These are phyloP conservation scores for Hippophae tibetana DNA, from an alignment of 306 rosid genomes.

Conservation along the genomic window DNA sequence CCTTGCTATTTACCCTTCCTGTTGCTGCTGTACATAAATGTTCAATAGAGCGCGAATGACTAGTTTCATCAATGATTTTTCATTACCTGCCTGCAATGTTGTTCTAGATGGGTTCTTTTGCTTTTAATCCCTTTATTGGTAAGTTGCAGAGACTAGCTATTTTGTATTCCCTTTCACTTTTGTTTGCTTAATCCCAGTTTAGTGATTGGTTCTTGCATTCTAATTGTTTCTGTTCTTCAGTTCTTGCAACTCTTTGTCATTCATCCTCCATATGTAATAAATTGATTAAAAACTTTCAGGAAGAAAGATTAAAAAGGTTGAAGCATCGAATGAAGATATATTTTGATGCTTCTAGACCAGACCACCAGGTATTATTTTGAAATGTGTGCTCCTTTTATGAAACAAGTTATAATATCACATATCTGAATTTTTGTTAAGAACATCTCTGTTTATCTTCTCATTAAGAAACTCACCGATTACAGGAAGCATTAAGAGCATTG, in stretches of 20 bases:
- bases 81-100: too few species aligned
- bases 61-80: too few species aligned
- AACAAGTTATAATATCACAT: neutral
- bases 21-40: too few species aligned
- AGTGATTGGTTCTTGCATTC: too few species aligned
- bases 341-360: slow-evolving; percentile 62
- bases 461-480: slow-evolving; percentile 21
- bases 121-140: too few species aligned
- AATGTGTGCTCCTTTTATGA: neutral
- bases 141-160: too few species aligned
- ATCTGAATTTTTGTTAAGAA: neutral
- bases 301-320: slow-evolving; percentile 54
- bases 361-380: slow-evolving; percentile 54
- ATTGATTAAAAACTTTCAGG: slow-evolving; percentile 32
- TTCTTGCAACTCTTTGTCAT: neutral
- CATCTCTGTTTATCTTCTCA: slow-evolving; percentile 11
- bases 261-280: neutral
- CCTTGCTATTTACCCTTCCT: too few species aligned
- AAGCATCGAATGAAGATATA: slow-evolving; percentile 57
- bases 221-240: neutral
- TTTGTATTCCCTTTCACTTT: too few species aligned
- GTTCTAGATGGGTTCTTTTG: too few species aligned
- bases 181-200: neutral
- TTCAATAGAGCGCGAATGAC: too few species aligned
- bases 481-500: slow-evolving; percentile 81